Conservation (phyloP, 345 rosid genomes). For the Geranium brycei region DNA sequence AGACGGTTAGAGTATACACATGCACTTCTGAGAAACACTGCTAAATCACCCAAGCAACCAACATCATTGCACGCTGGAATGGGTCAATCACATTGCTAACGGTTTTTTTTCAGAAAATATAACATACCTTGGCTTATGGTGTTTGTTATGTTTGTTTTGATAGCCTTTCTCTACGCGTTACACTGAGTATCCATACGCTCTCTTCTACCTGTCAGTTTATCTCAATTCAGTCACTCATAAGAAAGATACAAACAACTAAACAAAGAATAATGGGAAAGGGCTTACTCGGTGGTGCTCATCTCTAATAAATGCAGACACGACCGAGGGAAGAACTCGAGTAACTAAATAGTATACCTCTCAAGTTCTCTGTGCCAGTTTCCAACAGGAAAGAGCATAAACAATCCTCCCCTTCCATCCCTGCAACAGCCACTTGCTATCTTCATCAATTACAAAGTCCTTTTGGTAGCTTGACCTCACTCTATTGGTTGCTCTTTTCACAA, state of each 20-base stretch:
- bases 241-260: background rate
- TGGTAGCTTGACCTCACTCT: slow-evolving; percentile 45
- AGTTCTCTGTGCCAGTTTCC: slow-evolving; percentile 49
- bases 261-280: background rate
- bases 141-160: background rate
- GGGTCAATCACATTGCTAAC: too few relatives aligned
- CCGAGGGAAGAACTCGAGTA: background rate
- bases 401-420: slow-evolving; percentile 96
- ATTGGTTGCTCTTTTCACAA: slow-evolving; percentile 27
- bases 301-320: background rate
- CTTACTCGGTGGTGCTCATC: background rate
- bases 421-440: slow-evolving; percentile 62
- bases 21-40: background rate
- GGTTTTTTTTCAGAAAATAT: too few relatives aligned
- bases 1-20: background rate
- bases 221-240: too few relatives aligned
- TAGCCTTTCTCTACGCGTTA: background rate
- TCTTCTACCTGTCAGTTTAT: background rate
- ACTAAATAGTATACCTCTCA: background rate
- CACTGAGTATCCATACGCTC: background rate
- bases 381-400: slow-evolving; percentile 56
- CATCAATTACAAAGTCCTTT: slow-evolving; percentile 68
- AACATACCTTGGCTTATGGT: too few relatives aligned
- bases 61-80: too few relatives aligned
- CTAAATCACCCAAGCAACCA: too few relatives aligned